These are phyloP conservation scores for Parachaetomium inaequale DNA, from an alignment of 495 filamentous ascomycete species.

Conservation along the genomic window DNA sequence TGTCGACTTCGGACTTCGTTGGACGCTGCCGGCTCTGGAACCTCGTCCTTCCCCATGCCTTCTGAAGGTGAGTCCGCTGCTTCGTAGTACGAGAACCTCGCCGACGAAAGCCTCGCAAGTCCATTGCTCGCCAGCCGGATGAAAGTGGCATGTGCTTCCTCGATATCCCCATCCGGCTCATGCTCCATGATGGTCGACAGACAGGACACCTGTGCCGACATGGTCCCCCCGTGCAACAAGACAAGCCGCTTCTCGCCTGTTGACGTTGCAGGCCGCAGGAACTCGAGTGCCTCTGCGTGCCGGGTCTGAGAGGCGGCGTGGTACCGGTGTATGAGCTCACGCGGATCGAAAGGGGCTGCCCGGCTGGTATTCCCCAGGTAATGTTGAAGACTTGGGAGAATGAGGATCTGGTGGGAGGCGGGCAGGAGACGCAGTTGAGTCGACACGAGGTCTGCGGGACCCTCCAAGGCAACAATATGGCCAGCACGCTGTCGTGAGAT, in stretches of 20 bases:
- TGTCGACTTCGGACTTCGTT: neutral
- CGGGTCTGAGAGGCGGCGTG: constrained; percentile 42
- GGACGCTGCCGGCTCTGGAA: neutral
- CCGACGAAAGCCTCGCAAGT: constrained; percentile 29
- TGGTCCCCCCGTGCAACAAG: constrained; percentile 51
- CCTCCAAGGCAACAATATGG: constrained; percentile 52
- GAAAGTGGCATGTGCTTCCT: constrained; percentile 43
- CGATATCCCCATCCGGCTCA: constrained; percentile 40
- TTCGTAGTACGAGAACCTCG: neutral
- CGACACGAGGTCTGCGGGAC: constrained; percentile 44
- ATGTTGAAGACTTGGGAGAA: constrained; percentile 42
- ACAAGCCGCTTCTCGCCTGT: constrained; percentile 43
- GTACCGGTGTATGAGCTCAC: constrained; percentile 39
- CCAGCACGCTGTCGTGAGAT: constrained; percentile 24
- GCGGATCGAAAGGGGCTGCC: constrained; percentile 32
- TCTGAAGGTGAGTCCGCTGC: neutral
- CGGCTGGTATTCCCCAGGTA: constrained; percentile 31
- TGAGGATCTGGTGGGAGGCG: constrained; percentile 45
- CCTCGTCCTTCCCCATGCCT: neutral
- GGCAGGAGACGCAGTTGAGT: constrained; percentile 52
- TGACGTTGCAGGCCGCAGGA: constrained; percentile 40
- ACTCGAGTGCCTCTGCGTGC: constrained; percentile 41
- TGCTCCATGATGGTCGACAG: constrained; percentile 43
- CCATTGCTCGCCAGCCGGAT: constrained; percentile 43
- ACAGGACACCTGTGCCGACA: constrained; percentile 43